phyloP scores from a whole-genome alignment of 2,329 filamentous ascomycete species.

The Diaporthe sp. region DNA sequence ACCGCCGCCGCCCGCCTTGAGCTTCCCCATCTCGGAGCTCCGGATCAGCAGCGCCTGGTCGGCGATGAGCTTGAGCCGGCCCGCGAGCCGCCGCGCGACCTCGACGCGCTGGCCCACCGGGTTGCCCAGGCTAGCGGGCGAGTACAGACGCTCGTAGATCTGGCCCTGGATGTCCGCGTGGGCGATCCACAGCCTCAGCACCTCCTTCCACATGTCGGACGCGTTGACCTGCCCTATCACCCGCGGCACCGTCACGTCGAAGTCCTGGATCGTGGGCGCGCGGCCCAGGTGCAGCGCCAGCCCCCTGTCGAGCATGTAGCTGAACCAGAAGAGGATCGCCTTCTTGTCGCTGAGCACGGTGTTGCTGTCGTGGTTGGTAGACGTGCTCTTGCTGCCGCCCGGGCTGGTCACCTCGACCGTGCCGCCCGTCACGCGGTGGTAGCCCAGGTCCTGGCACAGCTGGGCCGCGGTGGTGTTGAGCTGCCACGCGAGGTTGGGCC shows the following conservation, averaged over 20 bases:
- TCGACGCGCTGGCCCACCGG: constrained; percentile 52
- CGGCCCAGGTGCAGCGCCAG: constrained; percentile 69
- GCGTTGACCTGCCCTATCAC: constrained; percentile 42
- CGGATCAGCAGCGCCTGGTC: constrained; percentile 48
- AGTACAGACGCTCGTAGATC: constrained; percentile 68
- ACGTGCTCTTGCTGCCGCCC: neutral
- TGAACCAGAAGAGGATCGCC: constrained; percentile 57
- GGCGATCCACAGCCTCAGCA: constrained; percentile 65
- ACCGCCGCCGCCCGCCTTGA: constrained; percentile 35
- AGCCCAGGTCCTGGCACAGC: constrained; percentile 71
- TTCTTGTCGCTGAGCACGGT: constrained; percentile 47
- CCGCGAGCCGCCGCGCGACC: constrained; percentile 51
- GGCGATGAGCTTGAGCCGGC: constrained; percentile 50
- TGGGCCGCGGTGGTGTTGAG: constrained; percentile 67
- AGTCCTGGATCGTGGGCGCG: constrained; percentile 66
- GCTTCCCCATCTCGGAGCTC: constrained; percentile 48
- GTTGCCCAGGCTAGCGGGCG: constrained; percentile 55
- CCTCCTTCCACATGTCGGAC: constrained; percentile 53
- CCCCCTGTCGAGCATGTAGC: constrained; percentile 68
- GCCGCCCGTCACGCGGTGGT: constrained; percentile 58
- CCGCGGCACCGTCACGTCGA: constrained; percentile 60
- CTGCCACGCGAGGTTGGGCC: constrained; percentile 73
- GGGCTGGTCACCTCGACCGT: constrained; percentile 36
- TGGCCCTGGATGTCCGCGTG: constrained; percentile 67
- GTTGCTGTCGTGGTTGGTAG: neutral